Evolutionary conservation across 148 eudicot genomes (phyloP), one percentile per base, ranked within the genome.

Genomic region (Diospyros kaki): DNA sequence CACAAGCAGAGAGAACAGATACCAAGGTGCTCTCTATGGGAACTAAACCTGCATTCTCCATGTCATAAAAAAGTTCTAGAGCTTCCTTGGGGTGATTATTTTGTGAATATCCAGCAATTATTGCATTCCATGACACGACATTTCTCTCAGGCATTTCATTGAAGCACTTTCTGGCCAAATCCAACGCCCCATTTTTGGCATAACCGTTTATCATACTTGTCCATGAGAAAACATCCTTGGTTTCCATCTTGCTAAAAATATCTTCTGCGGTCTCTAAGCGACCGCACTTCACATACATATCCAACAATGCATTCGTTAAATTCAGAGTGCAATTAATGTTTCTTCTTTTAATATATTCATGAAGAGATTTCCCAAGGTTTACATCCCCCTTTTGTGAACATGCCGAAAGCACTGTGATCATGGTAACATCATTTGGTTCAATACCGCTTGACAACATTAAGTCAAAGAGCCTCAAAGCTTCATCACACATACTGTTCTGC

Each of bases 281-380:
- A 48, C 91, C 88, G 76, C 93, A 89, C 73, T 89, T 89, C 1
- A 76, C 81, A 80, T 86, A 86, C 93, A 89, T 87, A 84, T 89
- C 93, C 77, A 89, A 63, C 84, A 89, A 74, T 3, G 89, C 80
- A 77, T 89, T 89, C 84, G 62, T 84, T 83, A 87, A 76, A 82
- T 86, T 89, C 17, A 78, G 46, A 80, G 83, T 78, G 67, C 66
- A 80, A 18, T 44, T 56, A 9, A 89, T 64, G 58, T 75, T 64
- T 13, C 41, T 67, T 61, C 53, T 82, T 67, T 80, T 76, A 12
- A 84, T 73, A 78, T 79, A 82, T 18, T 81, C 70, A 58, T 74
- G 84, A 42, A 82, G 18, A 45, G 75, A 78, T 76, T 77, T 80
- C 58, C 84, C 89, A 62, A 83, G 64, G 39, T 73, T 72, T 71